Evolutionary conservation across 805 yeast species (phyloP), one percentile per base, ranked within the genome.

Genomic region (Candida lessepsii): DNA sequence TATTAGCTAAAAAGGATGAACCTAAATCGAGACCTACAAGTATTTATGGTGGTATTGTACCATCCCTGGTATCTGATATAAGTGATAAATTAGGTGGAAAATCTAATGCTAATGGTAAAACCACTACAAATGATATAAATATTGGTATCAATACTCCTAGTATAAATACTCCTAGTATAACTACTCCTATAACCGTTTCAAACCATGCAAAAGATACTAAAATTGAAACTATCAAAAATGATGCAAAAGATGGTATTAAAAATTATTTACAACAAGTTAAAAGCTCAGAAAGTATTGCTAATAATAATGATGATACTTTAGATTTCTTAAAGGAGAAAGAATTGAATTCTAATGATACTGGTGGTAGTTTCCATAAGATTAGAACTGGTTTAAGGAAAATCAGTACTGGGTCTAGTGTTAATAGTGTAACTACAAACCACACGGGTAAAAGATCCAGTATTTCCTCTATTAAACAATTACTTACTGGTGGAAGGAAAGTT

Each of bases 301-400:
- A 45, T 8, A 46, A 48, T 10, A 58, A 56, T 10, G 60, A 58
- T 4, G 47, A 50, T n/a, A 66, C 71, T 1, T 47, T 69, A 39
- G 63, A 66, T 14, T 69, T 69, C 41, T 56, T 69, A 39, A 54
- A 63, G 29, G 52, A 56, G 25, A 63, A 54, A 43, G 70, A 67
- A 43, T 16, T 38, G 9, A 16, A 15, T 23, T 17, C 19, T 27
- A 40, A 20, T 39, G 59, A 62, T 42, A 69, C 74, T 2, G 74
- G 74, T 6, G 72, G 71, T 5, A 65, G 71, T 37, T 47, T 69
- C 36, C 63, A 62, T 45, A 47, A 51, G 9, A 45, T 63, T 9
- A 64, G 53, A 39, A 57, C 56, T 33, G 63, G 67, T 3, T 53
- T 69, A 40, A 53, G 73, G 29, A 60, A 52, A 40, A 66, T 68